These are phyloP conservation scores for Diaporthe amygdali DNA, from an alignment of 2,329 filamentous ascomycete genomes.

Conservation along the genomic window DNA sequence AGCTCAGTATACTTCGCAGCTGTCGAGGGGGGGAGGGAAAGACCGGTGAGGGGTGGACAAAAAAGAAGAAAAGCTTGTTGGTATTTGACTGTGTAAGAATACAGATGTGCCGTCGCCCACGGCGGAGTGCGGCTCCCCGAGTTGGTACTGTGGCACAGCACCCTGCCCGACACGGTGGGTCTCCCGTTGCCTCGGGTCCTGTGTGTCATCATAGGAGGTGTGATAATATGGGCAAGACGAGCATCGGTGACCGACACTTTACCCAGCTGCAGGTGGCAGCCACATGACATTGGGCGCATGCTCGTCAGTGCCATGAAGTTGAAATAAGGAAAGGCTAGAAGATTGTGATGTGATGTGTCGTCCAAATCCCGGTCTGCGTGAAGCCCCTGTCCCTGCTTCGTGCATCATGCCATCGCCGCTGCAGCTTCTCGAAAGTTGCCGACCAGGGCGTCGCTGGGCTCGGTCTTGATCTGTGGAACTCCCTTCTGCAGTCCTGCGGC, in stretches of 20 bases:
- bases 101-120: constrained; percentile 10
- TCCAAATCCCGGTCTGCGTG: constrained; percentile 22
- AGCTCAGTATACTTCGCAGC: constrained; percentile 12
- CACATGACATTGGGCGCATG: constrained; percentile 22
- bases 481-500: constrained; percentile 50
- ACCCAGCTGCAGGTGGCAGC: constrained; percentile 18
- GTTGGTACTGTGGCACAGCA: constrained; percentile 9
- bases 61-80: constrained; percentile 23
- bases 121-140: constrained; percentile 15
- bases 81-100: constrained; percentile 16
- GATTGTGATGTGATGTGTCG: constrained; percentile 26
- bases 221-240: constrained; percentile 1
- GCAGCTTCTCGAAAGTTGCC: constrained; percentile 67
- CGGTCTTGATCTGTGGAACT: constrained; percentile 42
- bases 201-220: neutral
- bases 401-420: constrained; percentile 51
- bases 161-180: constrained; percentile 11
- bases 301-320: constrained; percentile 18
- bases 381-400: constrained; percentile 23
- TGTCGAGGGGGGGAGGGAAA: neutral
- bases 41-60: constrained; percentile 5
- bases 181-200: constrained; percentile 17
- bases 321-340: constrained; percentile 22
- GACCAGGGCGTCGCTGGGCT: constrained; percentile 52
- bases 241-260: neutral